Percentiles rank a stretch among this genome's conserved stretches.
phyloP scores from a whole-genome alignment of 2,329 filamentous ascomycete species.

The Cadophora sp. region DNA sequence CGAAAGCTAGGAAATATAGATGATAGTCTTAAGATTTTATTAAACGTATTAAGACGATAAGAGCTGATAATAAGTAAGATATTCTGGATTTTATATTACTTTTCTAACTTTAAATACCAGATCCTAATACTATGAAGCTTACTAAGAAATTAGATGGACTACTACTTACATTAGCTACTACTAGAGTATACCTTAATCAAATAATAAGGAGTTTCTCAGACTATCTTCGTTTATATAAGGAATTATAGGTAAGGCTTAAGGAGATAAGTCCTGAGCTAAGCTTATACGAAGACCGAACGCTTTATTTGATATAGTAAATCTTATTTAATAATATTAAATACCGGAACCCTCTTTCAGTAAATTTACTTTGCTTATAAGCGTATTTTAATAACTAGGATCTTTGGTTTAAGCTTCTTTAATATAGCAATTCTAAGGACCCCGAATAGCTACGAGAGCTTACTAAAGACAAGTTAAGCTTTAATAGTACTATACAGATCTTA shows the following conservation, averaged over 20 bases:
- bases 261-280: conserved; percentile 17
- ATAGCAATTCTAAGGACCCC: conserved; percentile 13
- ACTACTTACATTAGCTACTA: conserved; percentile 22
- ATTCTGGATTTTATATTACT: conserved; percentile 5
- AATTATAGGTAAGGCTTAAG: conserved; percentile 17
- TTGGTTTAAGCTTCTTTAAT: conserved; percentile 25
- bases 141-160: conserved; percentile 20
- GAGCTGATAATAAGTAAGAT: conserved; percentile 16
- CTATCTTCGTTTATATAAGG: conserved; percentile 23
- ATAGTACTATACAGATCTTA: conserved; percentile 18
- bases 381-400: conserved; percentile 26
- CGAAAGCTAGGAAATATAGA: conserved; percentile 18
- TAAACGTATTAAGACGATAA: conserved; percentile 14
- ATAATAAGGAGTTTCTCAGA: conserved; percentile 12
- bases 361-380: conserved; percentile 20
- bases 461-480: conserved; percentile 24
- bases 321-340: conserved; percentile 20
- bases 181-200: conserved; percentile 23
- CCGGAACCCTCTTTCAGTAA: conserved; percentile 8
- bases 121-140: conserved; percentile 20
- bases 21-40: conserved; percentile 25
- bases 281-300: conserved; percentile 24
- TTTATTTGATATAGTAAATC: conserved; percentile 24
- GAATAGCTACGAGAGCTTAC: conserved; percentile 21
- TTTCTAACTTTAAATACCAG: conserved; percentile 13